phyloP scores from a whole-genome alignment of 805 yeast species.

The Suhomyces vadensis region DNA sequence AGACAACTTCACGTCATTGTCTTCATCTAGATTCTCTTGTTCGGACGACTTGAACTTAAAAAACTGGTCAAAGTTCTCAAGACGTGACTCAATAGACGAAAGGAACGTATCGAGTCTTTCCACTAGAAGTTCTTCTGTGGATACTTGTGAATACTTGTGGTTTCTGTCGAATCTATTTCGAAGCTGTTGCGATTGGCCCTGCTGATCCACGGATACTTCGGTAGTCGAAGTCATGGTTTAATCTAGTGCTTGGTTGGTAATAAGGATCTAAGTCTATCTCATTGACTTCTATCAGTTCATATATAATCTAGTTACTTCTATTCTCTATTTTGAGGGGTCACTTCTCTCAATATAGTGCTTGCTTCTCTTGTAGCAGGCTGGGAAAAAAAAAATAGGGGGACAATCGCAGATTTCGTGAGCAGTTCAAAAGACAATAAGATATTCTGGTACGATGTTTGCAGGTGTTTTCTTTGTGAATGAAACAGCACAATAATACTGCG shows the following conservation, averaged over 20 bases:
- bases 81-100: constrained; percentile 42
- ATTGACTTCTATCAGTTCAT: too few relatives aligned
- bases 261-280: too few relatives aligned
- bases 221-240: not conserved
- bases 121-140: constrained; percentile 41
- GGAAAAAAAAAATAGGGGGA: too few relatives aligned
- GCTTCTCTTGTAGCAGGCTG: too few relatives aligned
- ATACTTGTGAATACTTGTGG: not conserved
- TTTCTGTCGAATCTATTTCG: constrained; percentile 13
- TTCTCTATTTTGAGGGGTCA: too few relatives aligned
- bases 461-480: too few relatives aligned
- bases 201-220: not conserved
- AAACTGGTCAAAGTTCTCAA: constrained; percentile 42
- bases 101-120: constrained; percentile 43
- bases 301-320: too few relatives aligned
- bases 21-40: constrained; percentile 3
- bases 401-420: too few relatives aligned
- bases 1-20: not conserved
- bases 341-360: too few relatives aligned
- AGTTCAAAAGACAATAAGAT: too few relatives aligned
- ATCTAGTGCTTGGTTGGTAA: not conserved
- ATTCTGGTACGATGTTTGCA: too few relatives aligned
- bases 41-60: constrained; percentile 30
- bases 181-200: not conserved
- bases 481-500: too few relatives aligned